Percentiles rank a stretch among this genome's conserved stretches.
These are phyloP conservation scores for Voacanga thouarsii DNA, from an alignment of 257 asterid genomes.

Conservation along the genomic window DNA sequence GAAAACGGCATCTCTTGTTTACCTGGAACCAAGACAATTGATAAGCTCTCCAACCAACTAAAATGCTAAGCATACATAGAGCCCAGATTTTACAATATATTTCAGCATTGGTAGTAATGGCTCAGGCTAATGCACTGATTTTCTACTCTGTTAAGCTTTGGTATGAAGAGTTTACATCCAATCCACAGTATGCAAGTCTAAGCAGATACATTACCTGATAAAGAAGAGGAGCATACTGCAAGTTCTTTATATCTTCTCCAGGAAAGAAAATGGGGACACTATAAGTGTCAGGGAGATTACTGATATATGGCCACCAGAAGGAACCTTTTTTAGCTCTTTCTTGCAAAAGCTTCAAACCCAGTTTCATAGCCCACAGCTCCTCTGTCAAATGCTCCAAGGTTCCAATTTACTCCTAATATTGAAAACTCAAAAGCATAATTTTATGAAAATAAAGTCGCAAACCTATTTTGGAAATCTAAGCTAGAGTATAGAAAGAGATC, in stretches of 20 bases:
- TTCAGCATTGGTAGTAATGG: not conserved
- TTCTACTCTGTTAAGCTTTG: not conserved
- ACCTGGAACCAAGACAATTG: constrained; percentile 42
- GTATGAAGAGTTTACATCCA: not conserved
- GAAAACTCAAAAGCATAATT: constrained; percentile 75
- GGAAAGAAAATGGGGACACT: constrained; percentile 86
- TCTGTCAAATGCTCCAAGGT: constrained; percentile 96
- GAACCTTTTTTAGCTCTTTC: constrained; percentile 80
- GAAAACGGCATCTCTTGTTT: constrained; percentile 93
- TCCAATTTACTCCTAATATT: constrained; percentile 72
- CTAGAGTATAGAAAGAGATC: not conserved
- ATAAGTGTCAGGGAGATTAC: constrained; percentile 85
- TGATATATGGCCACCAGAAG: constrained; percentile 96
- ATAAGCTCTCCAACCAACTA: constrained; percentile 1
- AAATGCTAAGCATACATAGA: not conserved
- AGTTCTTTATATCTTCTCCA: constrained; percentile 85
- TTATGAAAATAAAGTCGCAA: constrained; percentile 42
- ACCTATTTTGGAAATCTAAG: constrained; percentile 22
- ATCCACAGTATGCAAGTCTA: not conserved
- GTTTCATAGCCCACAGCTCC: constrained; percentile 94
- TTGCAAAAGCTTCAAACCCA: constrained; percentile 90
- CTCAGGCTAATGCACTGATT: not conserved
- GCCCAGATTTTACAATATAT: constrained; percentile 3
- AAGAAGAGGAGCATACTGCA: constrained; percentile 96
- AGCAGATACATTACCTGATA: constrained; percentile 59